Conservation (phyloP, 805 yeast genomes). For the Tanozyma kutaoensis region DNA sequence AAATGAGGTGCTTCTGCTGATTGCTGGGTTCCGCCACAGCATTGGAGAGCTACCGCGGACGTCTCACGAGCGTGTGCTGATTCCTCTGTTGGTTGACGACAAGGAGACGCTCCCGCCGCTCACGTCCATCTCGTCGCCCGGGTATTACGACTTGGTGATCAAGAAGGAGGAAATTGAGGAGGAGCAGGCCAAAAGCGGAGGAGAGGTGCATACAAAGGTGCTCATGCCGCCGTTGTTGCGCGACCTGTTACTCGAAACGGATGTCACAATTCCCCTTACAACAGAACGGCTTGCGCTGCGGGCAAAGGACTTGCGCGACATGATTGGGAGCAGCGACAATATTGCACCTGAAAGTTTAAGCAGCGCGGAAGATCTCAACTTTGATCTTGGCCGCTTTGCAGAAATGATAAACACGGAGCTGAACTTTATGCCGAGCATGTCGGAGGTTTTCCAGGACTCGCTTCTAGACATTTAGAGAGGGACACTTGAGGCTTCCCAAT, state of each 20-base stretch:
- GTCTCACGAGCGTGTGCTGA: slow-evolving; percentile 3
- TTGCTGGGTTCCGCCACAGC: slow-evolving; percentile 10
- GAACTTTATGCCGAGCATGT: background rate
- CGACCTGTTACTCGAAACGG: background rate
- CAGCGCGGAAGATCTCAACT: slow-evolving; percentile 3
- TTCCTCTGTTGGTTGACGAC: slow-evolving; percentile 4
- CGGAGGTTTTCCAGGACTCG: background rate
- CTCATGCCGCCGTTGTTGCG: background rate
- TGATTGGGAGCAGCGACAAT: background rate
- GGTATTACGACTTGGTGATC: slow-evolving; percentile 7
- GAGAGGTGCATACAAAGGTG: background rate
- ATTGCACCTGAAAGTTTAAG: background rate
- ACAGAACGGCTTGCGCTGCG: slow-evolving; percentile 1
- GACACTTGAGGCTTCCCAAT: no score
- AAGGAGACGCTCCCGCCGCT: slow-evolving; percentile 5
- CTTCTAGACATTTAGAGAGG: background rate
- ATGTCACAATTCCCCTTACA: no score
- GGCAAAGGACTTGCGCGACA: slow-evolving; percentile 1
- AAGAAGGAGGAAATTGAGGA: slow-evolving; percentile 3
- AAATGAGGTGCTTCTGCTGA: slow-evolving; percentile 12
- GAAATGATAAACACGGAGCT: slow-evolving; percentile 3
- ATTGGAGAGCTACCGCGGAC: slow-evolving; percentile 2
- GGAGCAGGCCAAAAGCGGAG: background rate
- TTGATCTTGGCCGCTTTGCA: slow-evolving; percentile 7
- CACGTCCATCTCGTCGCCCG: slow-evolving; percentile 7